These are phyloP conservation scores for Balamuthia mandrillaris DNA, from an alignment of 208 protist genomes.

Conservation along the genomic window DNA sequence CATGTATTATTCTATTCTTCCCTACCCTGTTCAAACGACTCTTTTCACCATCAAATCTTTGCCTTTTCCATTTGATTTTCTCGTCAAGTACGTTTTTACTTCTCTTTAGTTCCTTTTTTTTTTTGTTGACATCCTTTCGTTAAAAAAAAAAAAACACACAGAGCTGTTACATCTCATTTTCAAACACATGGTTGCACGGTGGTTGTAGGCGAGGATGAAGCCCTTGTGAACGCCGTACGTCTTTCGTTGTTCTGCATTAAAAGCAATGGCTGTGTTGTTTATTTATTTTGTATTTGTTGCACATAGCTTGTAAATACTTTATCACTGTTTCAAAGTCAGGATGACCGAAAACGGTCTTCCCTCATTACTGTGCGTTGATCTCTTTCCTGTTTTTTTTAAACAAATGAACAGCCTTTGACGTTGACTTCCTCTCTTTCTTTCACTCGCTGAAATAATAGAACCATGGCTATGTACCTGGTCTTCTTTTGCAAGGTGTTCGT, in stretches of 20 bases:
- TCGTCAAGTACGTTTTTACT: neutral
- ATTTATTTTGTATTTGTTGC: neutral
- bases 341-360: neutral
- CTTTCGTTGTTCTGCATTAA: neutral
- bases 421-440: too few species aligned
- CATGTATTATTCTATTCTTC: neutral
- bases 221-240: neutral
- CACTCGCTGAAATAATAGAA: too few species aligned
- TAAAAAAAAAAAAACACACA: neutral
- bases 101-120: neutral
- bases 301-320: constrained; percentile 37
- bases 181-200: constrained; percentile 32
- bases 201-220: constrained; percentile 1
- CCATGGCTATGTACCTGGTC: constrained; percentile 25
- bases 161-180: constrained; percentile 29
- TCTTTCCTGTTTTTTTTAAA: too few species aligned
- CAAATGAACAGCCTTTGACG: too few species aligned
- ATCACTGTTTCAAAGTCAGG: neutral
- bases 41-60: constrained; percentile 2
- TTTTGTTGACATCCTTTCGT: neutral
- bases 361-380: too few species aligned
- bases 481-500: constrained; percentile 27
- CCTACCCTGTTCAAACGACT: neutral
- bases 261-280: too few species aligned
- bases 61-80: constrained; percentile 1